phyloP scores from a whole-genome alignment of 768 basidiomycete species.

The Naganishia randhawae region DNA sequence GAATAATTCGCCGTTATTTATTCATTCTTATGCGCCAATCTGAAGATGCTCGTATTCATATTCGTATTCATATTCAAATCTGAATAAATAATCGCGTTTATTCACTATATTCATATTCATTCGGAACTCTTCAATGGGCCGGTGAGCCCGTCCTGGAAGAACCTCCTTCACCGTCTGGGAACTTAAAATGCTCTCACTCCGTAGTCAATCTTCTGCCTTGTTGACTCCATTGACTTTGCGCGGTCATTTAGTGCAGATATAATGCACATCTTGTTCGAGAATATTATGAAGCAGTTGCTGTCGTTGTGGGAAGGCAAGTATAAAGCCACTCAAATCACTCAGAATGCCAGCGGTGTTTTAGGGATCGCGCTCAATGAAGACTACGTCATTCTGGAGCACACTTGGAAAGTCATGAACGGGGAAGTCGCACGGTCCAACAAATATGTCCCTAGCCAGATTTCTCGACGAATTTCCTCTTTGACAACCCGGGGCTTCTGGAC shows the following conservation, averaged over 20 bases:
- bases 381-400: not conserved
- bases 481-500: not conserved
- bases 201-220: not conserved
- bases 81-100: not conserved
- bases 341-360: not conserved
- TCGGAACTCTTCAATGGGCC: not conserved
- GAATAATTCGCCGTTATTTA: not conserved
- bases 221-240: not conserved
- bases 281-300: not conserved
- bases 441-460: not conserved
- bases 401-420: not conserved
- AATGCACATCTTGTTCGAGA: slow-evolving; percentile 4
- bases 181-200: not conserved
- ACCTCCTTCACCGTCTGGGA: no score
- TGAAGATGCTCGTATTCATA: not conserved
- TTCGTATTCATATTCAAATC: not conserved
- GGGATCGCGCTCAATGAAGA: not conserved
- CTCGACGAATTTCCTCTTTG: not conserved
- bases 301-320: not conserved
- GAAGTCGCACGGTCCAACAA: not conserved
- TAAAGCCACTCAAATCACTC: not conserved
- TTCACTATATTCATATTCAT: not conserved
- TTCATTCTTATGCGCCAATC: not conserved
- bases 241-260: not conserved
- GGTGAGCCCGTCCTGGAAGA: no score